A percentile compares a stretch with the other conserved stretches of the same genome.
Evolutionary conservation across 148 eudicot species (phyloP).

Genomic region (Chenopodium quinoa): DNA sequence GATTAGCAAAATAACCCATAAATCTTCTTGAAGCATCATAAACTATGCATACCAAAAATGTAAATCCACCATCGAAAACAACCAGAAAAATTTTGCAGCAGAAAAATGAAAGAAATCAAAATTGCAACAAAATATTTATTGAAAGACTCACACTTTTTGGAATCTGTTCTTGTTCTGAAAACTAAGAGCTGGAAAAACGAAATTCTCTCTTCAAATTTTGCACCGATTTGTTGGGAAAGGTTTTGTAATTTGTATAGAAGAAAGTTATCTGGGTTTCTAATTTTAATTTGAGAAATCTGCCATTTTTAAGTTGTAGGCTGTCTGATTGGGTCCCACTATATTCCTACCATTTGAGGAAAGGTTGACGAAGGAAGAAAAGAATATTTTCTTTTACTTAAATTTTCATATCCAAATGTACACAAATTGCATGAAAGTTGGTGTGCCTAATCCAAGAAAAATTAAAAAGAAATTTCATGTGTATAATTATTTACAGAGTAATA

Average conservation of each 20-base stretch:
- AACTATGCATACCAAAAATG: background rate
- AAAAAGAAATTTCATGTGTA: too few species aligned
- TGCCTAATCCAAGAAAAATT: too few species aligned
- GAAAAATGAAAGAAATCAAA: background rate
- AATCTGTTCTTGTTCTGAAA: too few species aligned
- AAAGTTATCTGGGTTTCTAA: too few species aligned
- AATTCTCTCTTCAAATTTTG: too few species aligned
- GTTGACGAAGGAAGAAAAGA: background rate
- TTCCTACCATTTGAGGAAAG: background rate
- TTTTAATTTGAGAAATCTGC: background rate
- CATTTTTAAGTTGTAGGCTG: background rate
- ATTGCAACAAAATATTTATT: background rate
- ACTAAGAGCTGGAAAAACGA: too few species aligned
- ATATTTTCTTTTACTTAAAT: background rate
- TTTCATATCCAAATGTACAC: too few species aligned
- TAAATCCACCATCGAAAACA: constrained; percentile 2
- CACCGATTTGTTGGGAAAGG: background rate
- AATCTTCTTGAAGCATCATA: background rate
- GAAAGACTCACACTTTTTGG: too few species aligned
- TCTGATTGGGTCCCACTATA: background rate
- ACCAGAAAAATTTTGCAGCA: constrained; percentile 12
- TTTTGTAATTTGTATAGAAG: too few species aligned
- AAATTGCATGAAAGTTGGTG: background rate
- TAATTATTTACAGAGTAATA: too few species aligned
- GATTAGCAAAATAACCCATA: too few species aligned